These are phyloP conservation scores for Lactarius sp. DNA, from an alignment of 768 basidiomycete species.

Conservation along the genomic window DNA sequence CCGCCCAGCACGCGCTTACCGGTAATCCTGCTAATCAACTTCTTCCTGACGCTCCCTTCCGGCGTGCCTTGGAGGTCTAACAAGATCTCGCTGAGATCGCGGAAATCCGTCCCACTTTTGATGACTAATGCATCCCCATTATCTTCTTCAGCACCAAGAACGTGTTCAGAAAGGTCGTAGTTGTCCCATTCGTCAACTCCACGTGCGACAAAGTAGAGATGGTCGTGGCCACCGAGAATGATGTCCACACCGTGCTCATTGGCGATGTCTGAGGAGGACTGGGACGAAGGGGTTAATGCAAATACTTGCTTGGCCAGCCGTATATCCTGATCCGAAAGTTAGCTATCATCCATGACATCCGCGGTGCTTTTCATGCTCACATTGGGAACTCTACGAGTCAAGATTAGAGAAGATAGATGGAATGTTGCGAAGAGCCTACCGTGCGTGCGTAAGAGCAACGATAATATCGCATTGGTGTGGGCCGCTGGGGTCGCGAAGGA, in stretches of 20 bases:
- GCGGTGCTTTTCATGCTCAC: slow-evolving; percentile 22
- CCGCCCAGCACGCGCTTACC: slow-evolving; percentile 39
- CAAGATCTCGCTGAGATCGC: slow-evolving; percentile 72
- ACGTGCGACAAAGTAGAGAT: slow-evolving; percentile 68
- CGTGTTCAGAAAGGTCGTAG: slow-evolving; percentile 46
- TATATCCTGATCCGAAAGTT: slow-evolving; percentile 51
- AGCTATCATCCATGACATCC: neutral
- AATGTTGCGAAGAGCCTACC: slow-evolving; percentile 39
- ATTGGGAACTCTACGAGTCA: slow-evolving; percentile 31
- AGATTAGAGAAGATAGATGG: neutral
- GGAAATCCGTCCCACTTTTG: slow-evolving; percentile 89
- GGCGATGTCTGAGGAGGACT: slow-evolving; percentile 39
- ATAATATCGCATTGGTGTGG: slow-evolving; percentile 73
- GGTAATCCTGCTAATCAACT: slow-evolving; percentile 55
- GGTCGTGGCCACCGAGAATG: slow-evolving; percentile 86
- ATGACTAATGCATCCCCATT: slow-evolving; percentile 65
- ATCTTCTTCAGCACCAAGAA: slow-evolving; percentile 69
- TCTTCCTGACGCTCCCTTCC: slow-evolving; percentile 56
- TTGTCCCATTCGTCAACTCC: slow-evolving; percentile 65
- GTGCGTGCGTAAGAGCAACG: slow-evolving; percentile 79
- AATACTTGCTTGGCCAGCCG: slow-evolving; percentile 59
- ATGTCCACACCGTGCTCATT: slow-evolving; percentile 74
- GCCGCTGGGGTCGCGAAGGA: slow-evolving; percentile 65
- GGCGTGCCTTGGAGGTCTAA: slow-evolving; percentile 59
- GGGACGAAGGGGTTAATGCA: slow-evolving; percentile 54